Base-by-base conservation (phyloP, 2,329 filamentous ascomycete species). In the Ceratocystis cacaofunesta region DNA sequence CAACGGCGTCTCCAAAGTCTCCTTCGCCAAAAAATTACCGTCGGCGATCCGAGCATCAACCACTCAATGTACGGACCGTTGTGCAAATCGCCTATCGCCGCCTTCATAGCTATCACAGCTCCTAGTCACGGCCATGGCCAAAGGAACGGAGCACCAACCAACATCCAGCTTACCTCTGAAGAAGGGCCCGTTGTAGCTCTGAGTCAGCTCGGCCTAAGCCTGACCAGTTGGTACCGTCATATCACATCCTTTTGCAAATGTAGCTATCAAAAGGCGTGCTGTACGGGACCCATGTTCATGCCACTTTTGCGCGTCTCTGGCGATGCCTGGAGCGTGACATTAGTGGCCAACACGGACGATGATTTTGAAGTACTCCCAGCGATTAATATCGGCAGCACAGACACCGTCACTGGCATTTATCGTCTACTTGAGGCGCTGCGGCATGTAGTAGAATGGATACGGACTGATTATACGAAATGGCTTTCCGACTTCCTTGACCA, bases 291-390 rank as follows among this genome's bases (percentile, higher is more conserved):
- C 36, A 36, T 44, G 7, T 62, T 67, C 25, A 62, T 67, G 66
- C 66, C 66, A 19, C 62, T 67, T 19, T 17, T 67, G 3, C 63
- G 60, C 5, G 66, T 67, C 5, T 63, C 57, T 10, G 60, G 62
- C 12, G 66, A 67, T 41, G 41, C 66, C 4, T 67, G 66, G 66
- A 57, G 46, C 22, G 58, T 67, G 25, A 61, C 62, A 22, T 36
- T 67, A n/a, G 66, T 67, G 22, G 66, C 64, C 12, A 67, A 67
- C 44, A 44, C 46, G 6, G 63, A 65, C 32, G 58, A 67, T 25
- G 66, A 65, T 7, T 67, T 46, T 36, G 66, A 67, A n/a, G 62
- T 67, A 19, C 50, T 67, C 30, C 62, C 66, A 30, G 30, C 66
- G 0, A 61, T 67, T 1, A 67, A 65, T 30, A 62, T 67, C 41